Conservation (phyloP, 148 eudicot species). For the Vaccinium corymbosum region DNA sequence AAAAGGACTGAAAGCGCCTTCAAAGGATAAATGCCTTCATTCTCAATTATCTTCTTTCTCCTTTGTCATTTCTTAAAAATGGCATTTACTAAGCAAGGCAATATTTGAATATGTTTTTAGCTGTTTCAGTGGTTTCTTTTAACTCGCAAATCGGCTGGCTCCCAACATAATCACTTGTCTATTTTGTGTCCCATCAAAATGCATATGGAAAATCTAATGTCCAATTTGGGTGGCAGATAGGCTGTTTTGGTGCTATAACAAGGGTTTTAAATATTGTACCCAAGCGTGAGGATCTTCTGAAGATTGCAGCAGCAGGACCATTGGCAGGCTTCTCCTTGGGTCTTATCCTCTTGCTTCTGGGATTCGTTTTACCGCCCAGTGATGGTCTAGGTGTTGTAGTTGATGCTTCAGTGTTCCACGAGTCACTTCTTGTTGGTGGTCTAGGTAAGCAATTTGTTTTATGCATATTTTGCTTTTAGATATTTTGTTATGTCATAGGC, state of each 20-base stretch:
- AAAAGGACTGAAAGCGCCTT: background rate
- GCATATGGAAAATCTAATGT: slow-evolving; percentile 30
- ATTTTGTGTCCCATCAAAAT: background rate
- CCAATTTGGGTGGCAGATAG: slow-evolving; percentile 77
- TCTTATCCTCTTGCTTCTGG: slow-evolving; percentile 67
- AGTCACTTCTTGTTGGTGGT: slow-evolving; percentile 94
- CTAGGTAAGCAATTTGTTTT: slow-evolving; percentile 49
- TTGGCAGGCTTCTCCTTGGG: slow-evolving; percentile 83
- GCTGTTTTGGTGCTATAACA: slow-evolving; percentile 95
- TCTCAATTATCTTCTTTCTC: background rate
- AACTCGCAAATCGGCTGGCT: background rate
- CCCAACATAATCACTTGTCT: background rate
- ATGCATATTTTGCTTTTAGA: background rate
- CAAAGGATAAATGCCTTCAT: background rate
- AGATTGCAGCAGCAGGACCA: slow-evolving; percentile 94
- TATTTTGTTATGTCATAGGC: background rate
- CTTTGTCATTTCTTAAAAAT: background rate
- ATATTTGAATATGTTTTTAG: background rate
- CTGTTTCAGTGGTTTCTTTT: background rate
- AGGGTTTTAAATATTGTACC: slow-evolving; percentile 83
- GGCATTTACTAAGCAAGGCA: background rate
- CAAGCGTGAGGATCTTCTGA: slow-evolving; percentile 85
- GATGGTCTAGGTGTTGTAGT: slow-evolving; percentile 85
- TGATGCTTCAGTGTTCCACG: slow-evolving; percentile 86
- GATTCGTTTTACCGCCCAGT: slow-evolving; percentile 80